Base-by-base conservation (phyloP, 345 rosid genomes). In the Chamaenerion angustifolium region DNA sequence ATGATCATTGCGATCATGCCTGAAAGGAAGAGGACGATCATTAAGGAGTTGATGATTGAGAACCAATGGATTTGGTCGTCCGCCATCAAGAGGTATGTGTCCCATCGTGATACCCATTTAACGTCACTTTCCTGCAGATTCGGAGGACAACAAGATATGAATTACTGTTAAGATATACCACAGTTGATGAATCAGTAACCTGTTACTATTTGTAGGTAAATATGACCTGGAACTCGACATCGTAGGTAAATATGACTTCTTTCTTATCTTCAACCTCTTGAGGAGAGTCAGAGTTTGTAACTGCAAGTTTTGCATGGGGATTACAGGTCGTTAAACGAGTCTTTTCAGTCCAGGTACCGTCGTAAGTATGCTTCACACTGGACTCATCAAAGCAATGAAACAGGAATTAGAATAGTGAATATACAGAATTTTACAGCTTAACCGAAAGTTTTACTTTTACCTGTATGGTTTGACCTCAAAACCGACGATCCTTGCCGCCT, bases 1-100 rank as follows among this genome's bases (percentile, higher is more conserved):
- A 89, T 89, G 56, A 85, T 89, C 97, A 89, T 89, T 40, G 97
- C 97, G 65, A 89, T 83, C 95, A 89, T 89, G 11, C 97, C 97
- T 0, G 95, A 85, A 45, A 89, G 95, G 81, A 89, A 85, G 55
- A 89, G 84, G 51, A 89, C 90, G 57, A 89, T 85, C 94, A 85
- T 89, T 78, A 85, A 69, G 0, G 97, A 89, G 56, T 89, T 89
- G 54, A 89, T 82, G 2, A 89, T 77, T 0, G 95, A 89, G 70
- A 89, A 85, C 95, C 97, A 89, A 55, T 89, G 95, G 54, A 89
- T 89, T 68, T 89, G 90, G 70, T 85, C 94, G 61, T 89, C 97
- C 31, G 83, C 80, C 97, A 85, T 85, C 46, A 83, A 60, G 47
- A 85, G 95, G 66, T 89, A 89, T 11, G 97, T 76, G 66, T 89